A percentile compares a stretch with the other conserved stretches of the same genome.
Conservation (phyloP, 75 land plant genomes). For the Pinus tabuliformis region DNA sequence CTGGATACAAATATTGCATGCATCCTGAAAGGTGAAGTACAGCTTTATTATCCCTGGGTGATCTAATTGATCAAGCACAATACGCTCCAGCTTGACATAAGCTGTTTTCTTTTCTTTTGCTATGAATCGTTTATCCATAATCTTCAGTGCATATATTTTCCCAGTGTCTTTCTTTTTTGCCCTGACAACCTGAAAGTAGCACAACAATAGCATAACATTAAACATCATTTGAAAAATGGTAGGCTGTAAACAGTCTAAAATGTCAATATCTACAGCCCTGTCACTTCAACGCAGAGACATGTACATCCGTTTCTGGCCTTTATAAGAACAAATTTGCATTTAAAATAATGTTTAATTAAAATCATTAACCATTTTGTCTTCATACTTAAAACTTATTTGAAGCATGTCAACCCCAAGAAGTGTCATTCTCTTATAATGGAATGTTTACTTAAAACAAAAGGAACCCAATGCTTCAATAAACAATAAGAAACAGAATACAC, state of each 20-base stretch:
- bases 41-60: conserved; percentile 86
- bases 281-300: background rate
- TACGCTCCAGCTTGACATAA: conserved; percentile 93
- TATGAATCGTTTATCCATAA: conserved; percentile 97
- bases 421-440: background rate
- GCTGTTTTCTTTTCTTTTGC: conserved; percentile 89
- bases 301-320: background rate
- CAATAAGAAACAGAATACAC: background rate
- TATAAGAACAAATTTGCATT: background rate
- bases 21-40: conserved; percentile 94
- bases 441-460: background rate
- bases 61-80: conserved; percentile 95
- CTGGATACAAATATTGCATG: conserved; percentile 71
- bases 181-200: conserved; percentile 67
- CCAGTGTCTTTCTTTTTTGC: conserved; percentile 95
- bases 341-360: background rate
- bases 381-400: background rate
- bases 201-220: background rate
- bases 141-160: conserved; percentile 83
- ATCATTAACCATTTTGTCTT: background rate
- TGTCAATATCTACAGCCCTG: background rate
- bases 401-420: background rate
- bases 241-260: background rate
- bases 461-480: background rate
- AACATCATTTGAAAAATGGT: background rate